Evolutionary conservation across 1,284 basidiomycete genomes (phyloP), one percentile per base, ranked within the genome.

Genomic region (Sanghuangporus baumii): DNA sequence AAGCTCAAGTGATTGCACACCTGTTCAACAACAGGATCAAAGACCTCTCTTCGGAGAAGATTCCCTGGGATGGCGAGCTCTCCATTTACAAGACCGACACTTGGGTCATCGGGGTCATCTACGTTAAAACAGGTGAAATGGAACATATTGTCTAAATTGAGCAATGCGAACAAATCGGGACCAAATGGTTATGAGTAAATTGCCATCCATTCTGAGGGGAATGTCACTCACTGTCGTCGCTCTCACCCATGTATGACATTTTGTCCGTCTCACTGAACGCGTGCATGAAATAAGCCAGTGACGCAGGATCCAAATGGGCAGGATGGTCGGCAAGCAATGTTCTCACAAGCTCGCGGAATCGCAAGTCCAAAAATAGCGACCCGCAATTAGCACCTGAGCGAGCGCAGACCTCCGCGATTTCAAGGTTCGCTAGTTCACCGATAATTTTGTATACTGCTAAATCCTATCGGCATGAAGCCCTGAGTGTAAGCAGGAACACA

Each of bases 261-360:
- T 93, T 93, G 70, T 93, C 90, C n/a, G 88, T 88, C 73, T 93
- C 89, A 66, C 87, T 87, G 69, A 93, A 93, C 2, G 87, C 84
- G 68, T 91, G 87, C 88, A 91, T 90, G 72, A 93, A 93, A 73
- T 89, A 89, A 1, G 89, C 88, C 67, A 92, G 73, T 63, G 88
- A 91, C 11, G 87, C 83, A 1, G 83, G 75, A 70, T 93, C 90
- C 20, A 93, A 80, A 73, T 93, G 91, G 0, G 81, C 85, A 14
- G 91, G 90, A 68, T 93, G 91, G 69, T 88, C 85, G 26, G 79
- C 80, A 62, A 94, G 75, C 67, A 90, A 78, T 66, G 79, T 81
- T 66, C 81, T 82, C 59, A 93, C 87, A 9, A 93, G 81, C 66
- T 89, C 88, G 26, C 87, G 81, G 76, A 93, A 93, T 65, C 90